Evolutionary conservation across 2,329 filamentous ascomycete genomes (phyloP).

Genomic region (Colletotrichum costaricense): DNA sequence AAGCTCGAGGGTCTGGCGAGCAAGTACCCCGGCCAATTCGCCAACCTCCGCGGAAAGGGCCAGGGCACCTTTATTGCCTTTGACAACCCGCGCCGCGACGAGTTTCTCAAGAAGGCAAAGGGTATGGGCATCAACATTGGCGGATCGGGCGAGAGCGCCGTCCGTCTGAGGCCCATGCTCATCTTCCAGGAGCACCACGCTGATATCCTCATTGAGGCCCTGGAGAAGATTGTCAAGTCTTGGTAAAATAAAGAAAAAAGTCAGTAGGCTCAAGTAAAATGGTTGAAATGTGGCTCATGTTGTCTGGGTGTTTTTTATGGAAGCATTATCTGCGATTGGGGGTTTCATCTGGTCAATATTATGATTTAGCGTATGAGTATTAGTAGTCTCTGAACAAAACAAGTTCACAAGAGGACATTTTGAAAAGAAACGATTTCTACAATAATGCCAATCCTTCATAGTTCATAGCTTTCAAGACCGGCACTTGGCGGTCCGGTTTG

Average conservation of each 20-base stretch:
- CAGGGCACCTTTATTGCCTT: conserved; percentile 95
- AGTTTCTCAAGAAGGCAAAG: conserved; percentile 84
- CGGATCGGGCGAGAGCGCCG: conserved; percentile 79
- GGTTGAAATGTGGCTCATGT: not conserved
- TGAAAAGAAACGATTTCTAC: too few relatives aligned
- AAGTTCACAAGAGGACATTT: too few relatives aligned
- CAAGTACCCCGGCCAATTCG: conserved; percentile 81
- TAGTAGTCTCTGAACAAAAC: not conserved
- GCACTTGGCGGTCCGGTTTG: not conserved
- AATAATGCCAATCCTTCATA: too few relatives aligned
- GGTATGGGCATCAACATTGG: conserved; percentile 86
- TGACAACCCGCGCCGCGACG: conserved; percentile 83
- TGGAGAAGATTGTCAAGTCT: conserved; percentile 78
- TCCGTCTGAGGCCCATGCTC: conserved; percentile 88
- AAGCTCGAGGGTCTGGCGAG: conserved; percentile 75
- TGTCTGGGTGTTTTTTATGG: not conserved
- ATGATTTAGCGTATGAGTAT: conserved; percentile 14
- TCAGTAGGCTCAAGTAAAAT: too few relatives aligned
- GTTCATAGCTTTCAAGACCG: not conserved
- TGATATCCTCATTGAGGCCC: conserved; percentile 81
- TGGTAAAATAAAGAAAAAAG: conserved; percentile 27
- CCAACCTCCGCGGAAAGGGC: conserved; percentile 87
- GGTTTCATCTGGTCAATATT: not conserved
- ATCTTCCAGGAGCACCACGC: conserved; percentile 93
- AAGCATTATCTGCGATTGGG: not conserved